A percentile compares a stretch with the other conserved stretches of the same genome.
phyloP scores from a whole-genome alignment of 2,329 filamentous ascomycete species.

The Diplodia intermedia region DNA sequence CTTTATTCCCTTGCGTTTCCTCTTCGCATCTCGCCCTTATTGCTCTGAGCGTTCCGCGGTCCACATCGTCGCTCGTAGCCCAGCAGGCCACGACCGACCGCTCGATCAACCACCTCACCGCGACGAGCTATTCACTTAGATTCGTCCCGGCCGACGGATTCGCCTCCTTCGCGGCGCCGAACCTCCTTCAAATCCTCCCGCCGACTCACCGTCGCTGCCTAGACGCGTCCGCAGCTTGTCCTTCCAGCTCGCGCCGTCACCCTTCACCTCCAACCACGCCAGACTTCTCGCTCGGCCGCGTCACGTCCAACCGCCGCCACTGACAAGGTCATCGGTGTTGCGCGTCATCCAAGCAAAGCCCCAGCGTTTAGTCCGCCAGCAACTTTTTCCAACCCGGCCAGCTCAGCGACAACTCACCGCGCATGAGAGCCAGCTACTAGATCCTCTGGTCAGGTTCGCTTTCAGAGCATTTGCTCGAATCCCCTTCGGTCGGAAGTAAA shows the following conservation, averaged over 20 bases:
- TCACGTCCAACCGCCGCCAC: not conserved
- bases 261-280: conserved; percentile 6
- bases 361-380: not conserved
- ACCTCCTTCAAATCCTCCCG: not conserved
- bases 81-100: conserved; percentile 15
- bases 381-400: not conserved
- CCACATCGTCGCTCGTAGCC: conserved; percentile 18
- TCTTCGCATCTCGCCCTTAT: conserved; percentile 23
- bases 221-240: conserved; percentile 8
- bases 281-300: conserved; percentile 2
- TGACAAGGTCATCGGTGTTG: conserved; percentile 7
- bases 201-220: conserved; percentile 18
- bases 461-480: conserved; percentile 48
- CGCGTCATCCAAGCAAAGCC: not conserved
- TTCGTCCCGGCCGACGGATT: conserved; percentile 32
- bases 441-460: conserved; percentile 41
- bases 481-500: conserved; percentile 44
- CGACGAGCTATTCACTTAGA: conserved; percentile 34
- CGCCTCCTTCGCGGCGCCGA: conserved; percentile 3
- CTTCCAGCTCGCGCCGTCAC: conserved; percentile 2
- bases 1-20: conserved; percentile 22
- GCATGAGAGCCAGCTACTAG: conserved; percentile 48
- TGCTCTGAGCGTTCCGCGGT: conserved; percentile 26
- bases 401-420: conserved; percentile 35
- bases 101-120: conserved; percentile 15